Percentiles rank a stretch among this genome's conserved stretches.
Conservation (phyloP, 2,329 filamentous ascomycete species). For the Polytolypa hystricis region DNA sequence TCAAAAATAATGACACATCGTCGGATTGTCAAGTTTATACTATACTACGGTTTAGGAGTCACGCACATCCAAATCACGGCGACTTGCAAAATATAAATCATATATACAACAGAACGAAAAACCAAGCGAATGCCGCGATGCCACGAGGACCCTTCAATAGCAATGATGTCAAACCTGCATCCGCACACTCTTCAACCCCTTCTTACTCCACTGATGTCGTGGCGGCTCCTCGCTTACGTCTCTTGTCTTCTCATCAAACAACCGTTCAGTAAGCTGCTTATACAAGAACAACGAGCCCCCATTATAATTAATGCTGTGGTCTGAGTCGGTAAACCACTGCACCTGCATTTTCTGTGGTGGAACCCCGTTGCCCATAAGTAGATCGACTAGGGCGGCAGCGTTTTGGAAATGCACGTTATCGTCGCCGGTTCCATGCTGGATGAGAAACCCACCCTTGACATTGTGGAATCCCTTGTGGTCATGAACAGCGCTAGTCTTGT, state of each 20-base stretch:
- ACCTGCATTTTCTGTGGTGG: conserved; percentile 51
- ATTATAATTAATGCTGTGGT: conserved; percentile 52
- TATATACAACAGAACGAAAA: too few relatives aligned
- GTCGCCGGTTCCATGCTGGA: conserved; percentile 57
- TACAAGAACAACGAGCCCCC: conserved; percentile 47
- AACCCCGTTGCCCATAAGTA: conserved; percentile 49
- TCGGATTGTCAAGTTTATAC: too few relatives aligned
- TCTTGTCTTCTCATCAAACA: conserved; percentile 52
- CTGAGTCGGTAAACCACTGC: conserved; percentile 54
- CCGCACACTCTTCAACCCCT: conserved; percentile 6
- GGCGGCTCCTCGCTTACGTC: conserved; percentile 20
- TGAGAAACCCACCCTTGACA: conserved; percentile 47
- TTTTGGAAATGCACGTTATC: conserved; percentile 66
- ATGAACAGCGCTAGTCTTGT: conserved; percentile 50
- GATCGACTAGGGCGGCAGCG: conserved; percentile 48
- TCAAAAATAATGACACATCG: too few relatives aligned
- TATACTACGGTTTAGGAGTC: too few relatives aligned
- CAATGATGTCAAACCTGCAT: neutral
- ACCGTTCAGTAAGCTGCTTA: conserved; percentile 48
- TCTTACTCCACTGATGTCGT: conserved; percentile 40
- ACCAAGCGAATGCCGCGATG: too few relatives aligned
- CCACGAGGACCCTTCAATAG: neutral
- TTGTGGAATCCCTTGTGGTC: conserved; percentile 51
- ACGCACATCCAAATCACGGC: too few relatives aligned
- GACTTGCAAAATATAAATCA: too few relatives aligned